Conservation (phyloP, 208 protist species). For the Balamuthia mandrillaris region DNA sequence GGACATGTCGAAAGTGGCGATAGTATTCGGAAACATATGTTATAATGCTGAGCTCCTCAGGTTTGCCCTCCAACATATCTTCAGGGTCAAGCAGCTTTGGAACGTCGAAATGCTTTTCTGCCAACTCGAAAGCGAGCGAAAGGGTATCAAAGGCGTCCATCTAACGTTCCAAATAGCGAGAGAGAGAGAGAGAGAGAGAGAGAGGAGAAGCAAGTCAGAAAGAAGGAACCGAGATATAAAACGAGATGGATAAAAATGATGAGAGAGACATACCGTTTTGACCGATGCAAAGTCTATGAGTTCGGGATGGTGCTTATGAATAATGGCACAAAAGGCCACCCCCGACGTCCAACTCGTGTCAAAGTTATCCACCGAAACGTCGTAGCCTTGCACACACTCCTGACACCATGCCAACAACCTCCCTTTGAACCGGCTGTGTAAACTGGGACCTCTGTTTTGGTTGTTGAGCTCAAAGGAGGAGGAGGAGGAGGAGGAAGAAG, state of each 20-base stretch:
- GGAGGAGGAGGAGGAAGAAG: too few relatives aligned
- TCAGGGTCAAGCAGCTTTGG: conserved; percentile 67
- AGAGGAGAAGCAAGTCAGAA: too few relatives aligned
- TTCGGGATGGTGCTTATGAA: conserved; percentile 36
- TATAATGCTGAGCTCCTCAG: conserved; percentile 73
- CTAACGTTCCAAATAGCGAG: too few relatives aligned
- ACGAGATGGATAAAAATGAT: too few relatives aligned
- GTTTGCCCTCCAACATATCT: conserved; percentile 62
- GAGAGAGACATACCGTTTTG: not conserved
- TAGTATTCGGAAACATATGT: conserved; percentile 72
- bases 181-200: too few relatives aligned
- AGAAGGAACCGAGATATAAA: too few relatives aligned
- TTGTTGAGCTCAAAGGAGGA: too few relatives aligned
- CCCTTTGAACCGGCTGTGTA: conserved; percentile 57
- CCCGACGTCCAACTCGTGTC: conserved; percentile 54
- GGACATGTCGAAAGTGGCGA: conserved; percentile 7
- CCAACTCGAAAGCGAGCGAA: conserved; percentile 70
- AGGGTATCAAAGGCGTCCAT: too few relatives aligned
- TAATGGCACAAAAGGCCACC: conserved; percentile 61
- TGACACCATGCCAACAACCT: conserved; percentile 63
- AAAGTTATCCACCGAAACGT: conserved; percentile 68
- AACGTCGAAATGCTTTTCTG: conserved; percentile 67
- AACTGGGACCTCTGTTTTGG: too few relatives aligned
- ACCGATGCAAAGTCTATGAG: not conserved
- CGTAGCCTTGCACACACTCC: conserved; percentile 65